Evolutionary conservation across 2,329 filamentous ascomycete species (phyloP), one percentile per base, ranked within the genome.

Genomic region (Botrytis galanthina): DNA sequence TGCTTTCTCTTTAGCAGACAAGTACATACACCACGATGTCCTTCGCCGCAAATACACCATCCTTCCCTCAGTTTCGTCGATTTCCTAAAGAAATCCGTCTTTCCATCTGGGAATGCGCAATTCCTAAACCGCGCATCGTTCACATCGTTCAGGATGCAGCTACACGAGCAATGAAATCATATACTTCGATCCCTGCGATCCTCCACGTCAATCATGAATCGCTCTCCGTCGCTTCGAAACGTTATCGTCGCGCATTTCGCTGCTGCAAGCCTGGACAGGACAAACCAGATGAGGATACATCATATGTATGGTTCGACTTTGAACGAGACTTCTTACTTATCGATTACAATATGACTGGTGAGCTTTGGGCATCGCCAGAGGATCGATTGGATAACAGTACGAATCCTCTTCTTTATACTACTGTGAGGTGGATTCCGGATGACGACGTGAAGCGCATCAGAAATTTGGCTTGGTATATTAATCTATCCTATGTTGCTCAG

Each of bases 1-100:
- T 2, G 5, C 5, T 1, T 1, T 37, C 32, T 39, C 8, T 32
- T 3, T 4, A 5, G 1, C 2, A 37, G 35, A 26, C 7, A 10
- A 61, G 22, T 4, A 61, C 4, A 3, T 14, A 16, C 6, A 18
- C 5, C 22, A 35, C 12, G 10, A 61, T 37, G 22, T 39, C 1
- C 32, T 61, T 22, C 35, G 12, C 22, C 10, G 59, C 35, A 39
- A 16, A 61, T 3, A 29, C n/a, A 18, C 1, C 14, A 16, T 29
- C 6, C 18, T 57, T 57, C 14, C n/a, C 51, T 12, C n/a, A 29
- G 51, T 29, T 57, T 29, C 51, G n/a, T 57, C n/a, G 14, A 8
- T 9, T 57, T 18, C 51, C n/a, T 3, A 57, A 57, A 57, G n/a
- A n/a, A n/a, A 54, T 54, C 26, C 26, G 48, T 54, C 48, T 54